Conservation (phyloP, 139 green algal species). For the Chlorella sp. region DNA sequence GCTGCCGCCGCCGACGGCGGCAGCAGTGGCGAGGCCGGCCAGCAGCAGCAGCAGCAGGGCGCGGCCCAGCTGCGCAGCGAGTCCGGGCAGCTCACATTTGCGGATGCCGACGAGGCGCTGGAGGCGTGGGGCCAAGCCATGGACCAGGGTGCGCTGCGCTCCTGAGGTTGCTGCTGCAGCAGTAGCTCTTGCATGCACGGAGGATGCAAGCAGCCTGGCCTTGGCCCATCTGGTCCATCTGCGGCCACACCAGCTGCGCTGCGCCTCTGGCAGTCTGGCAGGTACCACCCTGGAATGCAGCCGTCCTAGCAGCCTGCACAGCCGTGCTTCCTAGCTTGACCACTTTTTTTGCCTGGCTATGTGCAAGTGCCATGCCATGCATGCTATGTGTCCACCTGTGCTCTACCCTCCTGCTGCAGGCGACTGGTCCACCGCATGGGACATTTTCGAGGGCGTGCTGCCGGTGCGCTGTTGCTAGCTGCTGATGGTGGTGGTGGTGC, state of each 20-base stretch:
- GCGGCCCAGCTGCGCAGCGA: background rate
- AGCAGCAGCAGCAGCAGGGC: background rate
- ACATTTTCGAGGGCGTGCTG: constrained; percentile 43
- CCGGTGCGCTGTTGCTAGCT: background rate
- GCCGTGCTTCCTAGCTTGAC: no score
- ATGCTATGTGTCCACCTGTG: background rate
- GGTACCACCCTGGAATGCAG: no score
- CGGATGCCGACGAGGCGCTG: constrained; percentile 10
- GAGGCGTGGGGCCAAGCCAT: constrained; percentile 45
- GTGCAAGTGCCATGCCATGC: no score
- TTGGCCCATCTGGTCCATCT: no score
- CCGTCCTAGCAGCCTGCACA: no score
- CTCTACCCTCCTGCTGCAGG: constrained; percentile 5
- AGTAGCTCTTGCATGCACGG: no score
- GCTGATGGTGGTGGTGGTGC: no score
- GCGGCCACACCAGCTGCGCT: no score
- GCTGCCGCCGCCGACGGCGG: background rate
- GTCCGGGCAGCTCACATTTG: background rate
- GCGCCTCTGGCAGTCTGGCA: no score
- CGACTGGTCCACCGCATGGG: constrained; percentile 43
- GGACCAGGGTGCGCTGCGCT: constrained; percentile 32
- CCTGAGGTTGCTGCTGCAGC: background rate
- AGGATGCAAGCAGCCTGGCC: no score
- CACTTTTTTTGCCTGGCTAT: no score
- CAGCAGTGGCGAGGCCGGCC: background rate